phyloP scores from a whole-genome alignment of 108 stramenopile species.

The Aureococcus anophagefferens region DNA sequence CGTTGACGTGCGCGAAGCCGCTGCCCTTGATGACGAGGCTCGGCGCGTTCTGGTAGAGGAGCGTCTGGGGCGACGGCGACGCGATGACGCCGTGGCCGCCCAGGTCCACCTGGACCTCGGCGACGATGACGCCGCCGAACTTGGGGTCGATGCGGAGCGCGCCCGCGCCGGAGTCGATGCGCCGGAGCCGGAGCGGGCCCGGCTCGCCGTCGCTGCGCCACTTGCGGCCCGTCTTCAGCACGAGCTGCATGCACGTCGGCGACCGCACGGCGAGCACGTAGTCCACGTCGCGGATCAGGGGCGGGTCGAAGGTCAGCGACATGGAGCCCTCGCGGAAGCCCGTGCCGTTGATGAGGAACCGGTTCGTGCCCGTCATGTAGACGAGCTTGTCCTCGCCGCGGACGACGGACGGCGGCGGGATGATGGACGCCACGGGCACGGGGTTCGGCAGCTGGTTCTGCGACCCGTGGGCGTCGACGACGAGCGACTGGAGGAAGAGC shows the following conservation, averaged over 20 bases:
- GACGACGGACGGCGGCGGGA: background rate
- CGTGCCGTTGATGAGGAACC: background rate
- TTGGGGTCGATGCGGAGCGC: background rate
- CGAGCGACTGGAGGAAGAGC: background rate
- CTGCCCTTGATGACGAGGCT: background rate
- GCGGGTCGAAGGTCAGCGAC: conserved; percentile 10
- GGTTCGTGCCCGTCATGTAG: background rate
- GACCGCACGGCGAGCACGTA: background rate
- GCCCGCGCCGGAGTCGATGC: conserved; percentile 13
- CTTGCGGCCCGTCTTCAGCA: background rate
- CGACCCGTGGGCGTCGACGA: background rate
- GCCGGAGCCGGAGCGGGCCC: conserved; percentile 6
- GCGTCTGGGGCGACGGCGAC: background rate
- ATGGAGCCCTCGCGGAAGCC: background rate
- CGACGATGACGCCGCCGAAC: conserved; percentile 9
- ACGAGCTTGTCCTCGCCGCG: background rate
- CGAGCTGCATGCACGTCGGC: background rate
- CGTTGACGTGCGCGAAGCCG: background rate
- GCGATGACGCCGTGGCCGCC: conserved; percentile 25
- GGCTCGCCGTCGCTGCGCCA: conserved; percentile 10
- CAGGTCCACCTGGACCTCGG: conserved; percentile 26
- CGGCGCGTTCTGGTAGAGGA: conserved; percentile 1
- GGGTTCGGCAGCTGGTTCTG: background rate
- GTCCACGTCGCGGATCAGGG: conserved; percentile 2
- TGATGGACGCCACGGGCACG: background rate